Evolutionary conservation across 768 basidiomycete species (phyloP), one percentile per base, ranked within the genome.

Genomic region (Lactifluus hygrophoroides): DNA sequence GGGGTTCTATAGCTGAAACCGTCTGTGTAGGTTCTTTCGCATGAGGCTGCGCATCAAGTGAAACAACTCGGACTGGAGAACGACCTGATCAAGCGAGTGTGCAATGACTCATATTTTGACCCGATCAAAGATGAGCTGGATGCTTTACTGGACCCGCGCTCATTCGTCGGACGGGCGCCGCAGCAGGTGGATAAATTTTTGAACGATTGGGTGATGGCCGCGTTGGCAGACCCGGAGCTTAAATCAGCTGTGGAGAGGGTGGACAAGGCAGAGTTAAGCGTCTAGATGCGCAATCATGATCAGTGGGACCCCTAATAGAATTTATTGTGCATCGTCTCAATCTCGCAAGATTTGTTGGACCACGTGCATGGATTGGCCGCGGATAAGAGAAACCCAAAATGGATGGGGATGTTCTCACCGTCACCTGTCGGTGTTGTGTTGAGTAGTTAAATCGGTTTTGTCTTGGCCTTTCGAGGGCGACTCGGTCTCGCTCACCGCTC

Each of bases 21-120:
- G n/a, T n/a, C n/a, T n/a, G n/a, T n/a, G n/a, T n/a, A 88, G 84
- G 90, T 97, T 11, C 79, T 98, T 14, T 94, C 92, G 11, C 96
- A 99, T 68, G 86, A 97, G 73, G 95, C 96, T 0, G 94, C 85
- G 0, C 78, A 88, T 60, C 93, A 94, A 69, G 96, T 98, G 63
- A 99, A 98, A 74, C 79, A 94, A 57, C 82, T 95, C 54, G 96
- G 96, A 3, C 80, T 90, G 19, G 89, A 93, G 74, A 98, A 99
- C 72, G 95, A 99, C 72, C 77, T 99, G 32, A 94, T 99, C 67
- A 88, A 88, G 51, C 84, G 96, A 49, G 81, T 98, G 60, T 80
- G 80, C 57, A 72, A 72, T 44, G 88, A 94, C 68, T 62, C 77
- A n/a, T 98, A 94, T 77, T 98, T 98, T 70, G 83, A 86, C 69